Conservation (phyloP, 192 early-diverging fungal species). For the Backusella mclennaniae region DNA sequence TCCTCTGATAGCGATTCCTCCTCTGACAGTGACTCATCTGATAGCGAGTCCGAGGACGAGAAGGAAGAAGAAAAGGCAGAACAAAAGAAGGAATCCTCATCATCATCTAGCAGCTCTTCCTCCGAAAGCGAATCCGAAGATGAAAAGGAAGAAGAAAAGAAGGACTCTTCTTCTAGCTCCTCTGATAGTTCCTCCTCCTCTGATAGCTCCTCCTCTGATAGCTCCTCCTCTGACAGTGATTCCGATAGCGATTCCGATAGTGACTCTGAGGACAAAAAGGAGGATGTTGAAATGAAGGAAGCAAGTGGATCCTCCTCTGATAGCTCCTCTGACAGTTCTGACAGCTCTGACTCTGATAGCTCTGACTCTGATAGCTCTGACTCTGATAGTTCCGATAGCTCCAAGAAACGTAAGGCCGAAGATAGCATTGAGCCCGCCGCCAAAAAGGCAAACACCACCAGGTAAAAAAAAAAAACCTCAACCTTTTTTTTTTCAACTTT, state of each 20-base stretch:
- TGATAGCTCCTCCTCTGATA: conserved; percentile 22
- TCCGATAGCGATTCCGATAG: conserved; percentile 19
- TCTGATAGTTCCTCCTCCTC: conserved; percentile 1
- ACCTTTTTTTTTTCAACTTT: not conserved
- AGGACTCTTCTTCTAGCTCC: not conserved
- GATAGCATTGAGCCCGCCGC: conserved; percentile 18
- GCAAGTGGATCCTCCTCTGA: not conserved
- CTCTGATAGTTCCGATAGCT: conserved; percentile 17
- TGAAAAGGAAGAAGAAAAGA: not conserved
- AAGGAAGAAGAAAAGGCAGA: not conserved
- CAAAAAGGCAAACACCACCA: conserved; percentile 12
- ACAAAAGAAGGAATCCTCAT: not conserved
- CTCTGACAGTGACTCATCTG: conserved; percentile 11
- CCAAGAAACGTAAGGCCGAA: conserved; percentile 47
- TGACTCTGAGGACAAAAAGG: not conserved
- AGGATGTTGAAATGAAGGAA: conserved; percentile 9
- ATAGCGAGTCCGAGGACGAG: conserved; percentile 13
- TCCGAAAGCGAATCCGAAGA: conserved; percentile 17
- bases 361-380: not conserved
- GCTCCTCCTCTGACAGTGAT: conserved; percentile 23
- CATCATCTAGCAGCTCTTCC: not conserved
- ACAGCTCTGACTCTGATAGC: not conserved
- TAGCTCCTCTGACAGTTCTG: not conserved
- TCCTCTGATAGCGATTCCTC: conserved; percentile 26
- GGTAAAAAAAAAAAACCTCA: not conserved